Evolutionary conservation across 805 yeast genomes (phyloP).

Genomic region (Metschnikowia arizonensis): DNA sequence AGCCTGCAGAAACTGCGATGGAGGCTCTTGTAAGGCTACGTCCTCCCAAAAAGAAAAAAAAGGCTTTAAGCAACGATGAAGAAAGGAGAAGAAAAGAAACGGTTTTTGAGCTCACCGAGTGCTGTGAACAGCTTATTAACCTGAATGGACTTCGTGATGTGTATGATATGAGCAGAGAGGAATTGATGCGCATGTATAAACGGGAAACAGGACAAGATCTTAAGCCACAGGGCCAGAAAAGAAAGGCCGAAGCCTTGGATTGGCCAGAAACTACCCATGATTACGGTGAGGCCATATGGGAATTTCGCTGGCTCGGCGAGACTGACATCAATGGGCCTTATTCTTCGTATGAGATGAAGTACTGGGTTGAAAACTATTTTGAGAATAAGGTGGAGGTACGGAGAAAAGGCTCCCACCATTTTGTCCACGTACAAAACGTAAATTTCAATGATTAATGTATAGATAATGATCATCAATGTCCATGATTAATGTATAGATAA

Average conservation of each 20-base stretch:
- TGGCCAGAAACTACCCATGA: slow-evolving; percentile 4
- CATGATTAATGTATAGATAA: too few relatives aligned
- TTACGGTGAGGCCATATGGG: slow-evolving; percentile 42
- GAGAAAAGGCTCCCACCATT: slow-evolving; percentile 23
- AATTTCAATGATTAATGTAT: slow-evolving; percentile 20
- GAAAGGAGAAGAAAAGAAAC: slow-evolving; percentile 15
- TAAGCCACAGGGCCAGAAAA: slow-evolving; percentile 19
- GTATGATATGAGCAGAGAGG: slow-evolving; percentile 56
- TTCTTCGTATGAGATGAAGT: slow-evolving; percentile 50
- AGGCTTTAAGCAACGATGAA: slow-evolving; percentile 13
- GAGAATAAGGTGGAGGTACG: slow-evolving; percentile 43
- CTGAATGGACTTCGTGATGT: slow-evolving; percentile 39
- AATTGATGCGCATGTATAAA: slow-evolving; percentile 39
- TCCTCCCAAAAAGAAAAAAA: slow-evolving; percentile 13
- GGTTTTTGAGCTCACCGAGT: slow-evolving; percentile 43
- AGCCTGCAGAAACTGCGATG: slow-evolving; percentile 57
- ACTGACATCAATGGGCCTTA: slow-evolving; percentile 45
- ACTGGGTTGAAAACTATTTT: slow-evolving; percentile 52
- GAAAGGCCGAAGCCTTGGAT: slow-evolving; percentile 9
- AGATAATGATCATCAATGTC: too few relatives aligned
- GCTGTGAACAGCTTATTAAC: slow-evolving; percentile 42
- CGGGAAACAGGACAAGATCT: slow-evolving; percentile 40
- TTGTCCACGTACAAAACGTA: slow-evolving; percentile 23
- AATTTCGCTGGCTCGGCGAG: slow-evolving; percentile 43
- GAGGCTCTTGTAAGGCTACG: slow-evolving; percentile 47